Percentiles rank a stretch among this genome's conserved stretches.
Evolutionary conservation across 2,329 filamentous ascomycete genomes (phyloP).

Genomic region (Fusarium sp.): DNA sequence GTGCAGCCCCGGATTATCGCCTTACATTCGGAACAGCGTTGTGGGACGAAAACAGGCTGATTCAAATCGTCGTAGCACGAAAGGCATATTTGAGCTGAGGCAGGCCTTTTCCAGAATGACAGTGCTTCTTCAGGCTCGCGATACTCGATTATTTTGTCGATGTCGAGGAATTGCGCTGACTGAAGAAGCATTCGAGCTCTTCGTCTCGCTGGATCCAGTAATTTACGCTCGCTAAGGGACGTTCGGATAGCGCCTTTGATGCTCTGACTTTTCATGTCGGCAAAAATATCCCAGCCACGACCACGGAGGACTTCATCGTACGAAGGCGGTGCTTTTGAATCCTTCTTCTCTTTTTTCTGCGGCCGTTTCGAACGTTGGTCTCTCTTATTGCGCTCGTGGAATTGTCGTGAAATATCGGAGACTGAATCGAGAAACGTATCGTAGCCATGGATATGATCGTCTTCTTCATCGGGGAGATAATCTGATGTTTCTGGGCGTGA

Average conservation of each 20-base stretch:
- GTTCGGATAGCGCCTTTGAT: conserved; percentile 15
- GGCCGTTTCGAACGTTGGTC: not conserved
- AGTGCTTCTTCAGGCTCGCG: conserved; percentile 41
- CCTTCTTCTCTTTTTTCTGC: not conserved
- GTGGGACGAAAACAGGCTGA: conserved; percentile 37
- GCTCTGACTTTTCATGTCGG: conserved; percentile 40
- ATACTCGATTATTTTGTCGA: conserved; percentile 55
- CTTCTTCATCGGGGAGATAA: conserved; percentile 45
- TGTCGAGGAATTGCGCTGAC: conserved; percentile 52
- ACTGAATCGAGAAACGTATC: conserved; percentile 56
- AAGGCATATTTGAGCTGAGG: conserved; percentile 42
- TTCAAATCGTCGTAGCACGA: conserved; percentile 17
- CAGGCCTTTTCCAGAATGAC: conserved; percentile 44
- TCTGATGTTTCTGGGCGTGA: conserved; percentile 18
- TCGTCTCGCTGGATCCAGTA: conserved; percentile 21
- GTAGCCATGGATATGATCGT: conserved; percentile 52
- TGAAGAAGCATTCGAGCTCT: conserved; percentile 51
- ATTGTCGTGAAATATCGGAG: conserved; percentile 47
- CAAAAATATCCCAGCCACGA: conserved; percentile 43
- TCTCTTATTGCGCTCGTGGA: conserved; percentile 44
- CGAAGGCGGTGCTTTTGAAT: conserved; percentile 23
- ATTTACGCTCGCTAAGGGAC: conserved; percentile 12
- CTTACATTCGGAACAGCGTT: conserved; percentile 36
- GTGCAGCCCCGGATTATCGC: conserved; percentile 42
- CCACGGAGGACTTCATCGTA: conserved; percentile 40